A percentile compares a stretch with the other conserved stretches of the same genome.
These are phyloP conservation scores for Plantago major DNA, from an alignment of 257 asterid genomes.

Conservation along the genomic window DNA sequence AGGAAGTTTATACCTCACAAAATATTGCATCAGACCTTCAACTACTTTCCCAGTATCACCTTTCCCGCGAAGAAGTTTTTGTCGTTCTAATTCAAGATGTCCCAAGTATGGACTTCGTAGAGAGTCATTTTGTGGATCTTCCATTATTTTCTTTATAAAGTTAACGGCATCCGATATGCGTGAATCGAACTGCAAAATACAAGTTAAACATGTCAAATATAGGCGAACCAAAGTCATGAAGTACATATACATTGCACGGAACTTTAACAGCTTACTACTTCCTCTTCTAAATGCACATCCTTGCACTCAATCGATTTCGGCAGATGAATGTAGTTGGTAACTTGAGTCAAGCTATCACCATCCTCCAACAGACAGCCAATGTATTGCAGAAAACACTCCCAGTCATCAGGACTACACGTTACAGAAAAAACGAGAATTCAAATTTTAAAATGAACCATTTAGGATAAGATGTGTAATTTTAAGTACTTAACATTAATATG, in stretches of 20 bases:
- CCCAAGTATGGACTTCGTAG: conserved; percentile 80
- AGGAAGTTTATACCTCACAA: conserved; percentile 43
- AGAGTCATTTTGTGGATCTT: conserved; percentile 36
- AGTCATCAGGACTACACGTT: conserved; percentile 79
- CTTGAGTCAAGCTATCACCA: conserved; percentile 46
- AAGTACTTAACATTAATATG: too few relatives aligned
- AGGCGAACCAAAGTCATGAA: conserved; percentile 15
- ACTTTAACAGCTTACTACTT: conserved; percentile 51
- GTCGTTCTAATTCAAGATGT: conserved; percentile 76
- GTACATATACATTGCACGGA: conserved; percentile 12
- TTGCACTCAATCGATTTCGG: conserved; percentile 33
- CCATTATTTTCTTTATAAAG: conserved; percentile 52
- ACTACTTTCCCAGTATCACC: conserved; percentile 56
- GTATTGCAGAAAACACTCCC: conserved; percentile 84
- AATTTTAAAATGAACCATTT: too few relatives aligned
- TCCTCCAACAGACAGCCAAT: conserved; percentile 89
- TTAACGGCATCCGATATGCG: conserved; percentile 63
- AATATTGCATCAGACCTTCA: conserved; percentile 64
- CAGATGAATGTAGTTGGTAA: conserved; percentile 32
- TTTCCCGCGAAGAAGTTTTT: conserved; percentile 60
- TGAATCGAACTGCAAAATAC: conserved; percentile 65
- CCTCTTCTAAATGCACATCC: conserved; percentile 51
- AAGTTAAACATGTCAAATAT: conserved; percentile 28
- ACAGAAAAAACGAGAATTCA: conserved; percentile 18
- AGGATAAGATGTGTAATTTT: too few relatives aligned